Evolutionary conservation across 2,329 filamentous ascomycete genomes (phyloP), one percentile per base, ranked within the genome.

Genomic region (Ophiostoma populinum): DNA sequence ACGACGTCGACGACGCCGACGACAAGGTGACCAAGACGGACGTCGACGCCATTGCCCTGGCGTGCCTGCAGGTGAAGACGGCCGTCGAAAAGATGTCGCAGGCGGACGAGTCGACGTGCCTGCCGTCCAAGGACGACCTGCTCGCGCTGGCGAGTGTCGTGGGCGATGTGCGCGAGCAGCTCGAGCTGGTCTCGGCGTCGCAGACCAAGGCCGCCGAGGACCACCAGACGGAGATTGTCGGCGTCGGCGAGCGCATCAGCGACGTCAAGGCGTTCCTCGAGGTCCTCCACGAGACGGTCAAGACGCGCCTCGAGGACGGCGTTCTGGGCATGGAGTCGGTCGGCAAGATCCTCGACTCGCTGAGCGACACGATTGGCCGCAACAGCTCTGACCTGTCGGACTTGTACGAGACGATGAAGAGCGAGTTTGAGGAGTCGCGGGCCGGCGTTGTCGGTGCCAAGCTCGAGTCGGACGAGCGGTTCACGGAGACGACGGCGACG

Each of bases 381-480:
- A 76, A 73, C 40, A 57, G 63, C 19, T 63, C 69, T n/a, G 76
- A 75, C 42, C 58, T 86, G 35, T 76, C 75, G 47, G 75, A 78
- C 37, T 66, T 86, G 52, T 70, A 75, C 26, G 75, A 81, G 36
- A 70, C 74, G 3, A 74, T 95, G 55, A 85, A 80, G 52, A 61
- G 70, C 1, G 86, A 94, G 50, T 93, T 95, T 40, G 85, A 94
- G 47, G 80, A 86, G 42, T 77, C 81, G 9, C 79, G 82, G 45
- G 74, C 75, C 12, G 73, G 80, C n/a, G 67, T 90, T 17, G 77
- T 81, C 38, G 79, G 78, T 6, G 68, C 75, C 35, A 90, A 87
- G 56, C 63, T 82, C n/a, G 82, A 92, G 42, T 69, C 75, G 3
- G 81, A 93, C 42, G 79, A 85, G 48, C 85, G 83, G 51, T 73